Evolutionary conservation across 1,139 yeast species (phyloP), one percentile per base, ranked within the genome.

Genomic region (Hemisphaericaspora xylofermentans): DNA sequence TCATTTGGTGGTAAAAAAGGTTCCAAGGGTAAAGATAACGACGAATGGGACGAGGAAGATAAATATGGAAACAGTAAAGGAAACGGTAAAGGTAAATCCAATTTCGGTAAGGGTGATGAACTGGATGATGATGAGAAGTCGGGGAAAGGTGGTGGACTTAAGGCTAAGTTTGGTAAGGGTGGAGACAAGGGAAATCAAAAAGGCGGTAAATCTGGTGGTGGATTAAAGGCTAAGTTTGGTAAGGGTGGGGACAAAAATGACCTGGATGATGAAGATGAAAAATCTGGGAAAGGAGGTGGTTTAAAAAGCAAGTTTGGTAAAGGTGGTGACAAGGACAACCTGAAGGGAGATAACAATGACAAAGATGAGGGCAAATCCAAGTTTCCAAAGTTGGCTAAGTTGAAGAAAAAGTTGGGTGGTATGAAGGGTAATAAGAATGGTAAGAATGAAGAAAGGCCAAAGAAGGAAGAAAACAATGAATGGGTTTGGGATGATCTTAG

Each of bases 381-480:
- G 26, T 28, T 32, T 27, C 29, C 29, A n/a, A 26, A 26, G 29
- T 26, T 26, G 29, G 16, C 6, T 6, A 26, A 26, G 16, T 33
- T 34, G 32, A 30, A 39, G 34, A 9, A 18, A 2, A 29, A 35
- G 18, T 14, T 35, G 3, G 33, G 36, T 38, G 40, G 33, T 14
- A 2, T 33, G 17, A 40, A 33, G 15, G 35, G 37, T 21, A 28
- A 39, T 14, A 21, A 40, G 24, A 42, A 41, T 22, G 37, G 40
- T 24, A 31, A 35, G 29, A 41, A 38, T 29, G 36, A 34, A n/a
- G 25, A n/a, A 3, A n/a, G n/a, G n/a, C n/a, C n/a, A n/a, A 28
- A 24, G 2, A 19, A 14, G 8, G 26, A 28, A 18, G n/a, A 9
- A 21, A 24, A 35, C 19, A 4, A 33, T 22, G 21, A 24, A 7